Base-by-base conservation (phyloP, 23 red algal genomes). In the Chondrus crispus region DNA sequence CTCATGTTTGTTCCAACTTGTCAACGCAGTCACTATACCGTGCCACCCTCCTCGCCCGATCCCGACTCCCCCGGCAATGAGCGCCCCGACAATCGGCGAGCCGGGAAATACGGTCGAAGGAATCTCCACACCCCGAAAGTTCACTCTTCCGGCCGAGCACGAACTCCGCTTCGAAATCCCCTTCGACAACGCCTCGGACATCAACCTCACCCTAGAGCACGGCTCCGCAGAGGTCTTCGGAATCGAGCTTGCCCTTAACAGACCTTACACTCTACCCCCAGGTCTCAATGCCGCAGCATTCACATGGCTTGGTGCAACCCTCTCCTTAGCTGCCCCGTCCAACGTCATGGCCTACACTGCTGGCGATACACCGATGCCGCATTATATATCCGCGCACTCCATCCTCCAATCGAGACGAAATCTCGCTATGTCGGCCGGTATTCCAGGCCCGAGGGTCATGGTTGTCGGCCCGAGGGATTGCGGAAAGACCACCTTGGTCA, bases 81-180 rank as follows among this genome's bases (percentile, higher is more conserved):
- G n/a, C n/a, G n/a, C n/a, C n/a, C n/a, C n/a, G n/a, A n/a, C n/a
- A n/a, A n/a, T n/a, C n/a, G n/a, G n/a, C n/a, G n/a, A n/a, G n/a
- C n/a, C n/a, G n/a, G n/a, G n/a, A n/a, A n/a, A n/a, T n/a, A n/a
- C n/a, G n/a, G n/a, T n/a, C n/a, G n/a, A n/a, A n/a, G n/a, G n/a
- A n/a, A n/a, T n/a, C n/a, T n/a, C n/a, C n/a, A n/a, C n/a, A 66
- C 60, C 60, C 6, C 60, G 71, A 46, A 46, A 42, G 9, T 95
- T 89, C 76, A 55, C 50, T 10, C 50, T 92, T 5, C 45, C 44
- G 3, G 55, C 89, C 26, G 78, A 84, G 32, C 77, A 92, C 62
- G 96, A 98, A 79, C 63, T 98, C 28, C 93, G 96, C 40, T 93
- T 98, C 55, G 96, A 98, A 84, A 94, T 93, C 29, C 91, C 96